Evolutionary conservation across 768 basidiomycete genomes (phyloP), one percentile per base, ranked within the genome.

Genomic region (Termitomyces sp.): DNA sequence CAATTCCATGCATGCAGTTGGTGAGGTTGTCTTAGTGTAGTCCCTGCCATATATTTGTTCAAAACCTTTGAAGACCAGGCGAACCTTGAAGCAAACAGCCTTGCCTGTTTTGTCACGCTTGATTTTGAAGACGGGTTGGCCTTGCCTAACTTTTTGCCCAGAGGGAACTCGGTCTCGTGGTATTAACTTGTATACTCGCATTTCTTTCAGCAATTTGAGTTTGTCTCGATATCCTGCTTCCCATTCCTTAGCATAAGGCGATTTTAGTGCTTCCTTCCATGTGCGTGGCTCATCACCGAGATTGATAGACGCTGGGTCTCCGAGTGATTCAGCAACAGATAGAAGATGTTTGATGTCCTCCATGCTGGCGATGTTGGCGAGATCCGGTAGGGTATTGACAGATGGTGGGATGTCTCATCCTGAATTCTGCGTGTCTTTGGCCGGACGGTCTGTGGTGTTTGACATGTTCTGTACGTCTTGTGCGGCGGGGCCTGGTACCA

Each of bases 61-160:
- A 59, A 66, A 76, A 0, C 80, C 78, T 50, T 73, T 68, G 23
- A 75, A 70, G 0, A 82, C 74, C 23, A 73, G 67, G 0, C 70
- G 15, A 1, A 53, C 52, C 27, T 60, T 79, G 56, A 66, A 68
- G 13, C 66, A 49, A 0, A 62, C 54, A 0, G 71, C 47, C 0
- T 57, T 49, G 1, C 75, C 74, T 1, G 56, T 12, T 18, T 65
- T 58, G 50, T 77, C 63, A 11, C 53, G 48, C 56, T 35, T 35
- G 13, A 35, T 35, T 35, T 35, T 35, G 15, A 35, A 35, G 7
- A 35, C 33, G 4, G 13, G 33, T 76, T 76, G 5, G 57, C 57
- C 31, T 61, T 64, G 55, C 56, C 11, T 7, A 1, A 35, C 13
- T 15, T 35, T 35, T 1, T 35, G 33, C 13, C 33, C 11, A 12